phyloP scores from a whole-genome alignment of 305 asterid species.

The Nicotiana rustica region DNA sequence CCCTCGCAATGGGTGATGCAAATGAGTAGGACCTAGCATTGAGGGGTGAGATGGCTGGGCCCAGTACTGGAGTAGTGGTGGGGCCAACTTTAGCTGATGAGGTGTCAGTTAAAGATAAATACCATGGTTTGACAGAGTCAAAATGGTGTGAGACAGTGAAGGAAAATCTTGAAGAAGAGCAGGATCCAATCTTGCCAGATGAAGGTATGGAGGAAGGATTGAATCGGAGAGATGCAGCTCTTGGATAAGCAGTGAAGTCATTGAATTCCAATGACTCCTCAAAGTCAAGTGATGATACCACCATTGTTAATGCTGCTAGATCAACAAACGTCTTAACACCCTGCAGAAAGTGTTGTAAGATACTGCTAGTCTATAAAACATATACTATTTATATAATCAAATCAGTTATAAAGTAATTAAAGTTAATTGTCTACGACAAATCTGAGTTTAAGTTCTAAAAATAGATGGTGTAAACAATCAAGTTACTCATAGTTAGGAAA shows the following conservation, averaged over 20 bases:
- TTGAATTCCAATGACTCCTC: slow-evolving; percentile 73
- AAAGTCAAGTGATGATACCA: slow-evolving; percentile 74
- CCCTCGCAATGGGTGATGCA: slow-evolving; percentile 80
- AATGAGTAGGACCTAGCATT: slow-evolving; percentile 86
- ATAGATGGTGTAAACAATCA: no score
- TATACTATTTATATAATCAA: no score
- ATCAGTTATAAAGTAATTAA: no score
- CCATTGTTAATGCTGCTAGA: slow-evolving; percentile 57
- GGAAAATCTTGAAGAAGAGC: slow-evolving; percentile 85
- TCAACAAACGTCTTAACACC: slow-evolving; percentile 89
- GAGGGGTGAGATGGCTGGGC: slow-evolving; percentile 55
- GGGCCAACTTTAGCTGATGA: slow-evolving; percentile 66
- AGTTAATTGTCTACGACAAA: no score
- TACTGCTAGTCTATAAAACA: no score
- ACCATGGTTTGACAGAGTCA: slow-evolving; percentile 91
- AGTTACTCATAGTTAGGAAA: no score
- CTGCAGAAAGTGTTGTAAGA: slow-evolving; percentile 39
- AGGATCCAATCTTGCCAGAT: slow-evolving; percentile 62
- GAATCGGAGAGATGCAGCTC: slow-evolving; percentile 77
- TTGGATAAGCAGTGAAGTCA: slow-evolving; percentile 59
- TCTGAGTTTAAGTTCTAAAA: no score
- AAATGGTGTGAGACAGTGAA: slow-evolving; percentile 86
- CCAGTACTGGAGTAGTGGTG: slow-evolving; percentile 51
- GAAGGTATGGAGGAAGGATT: slow-evolving; percentile 59
- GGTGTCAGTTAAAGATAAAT: slow-evolving; percentile 70